Conservation (phyloP, 2,329 filamentous ascomycete species). For the Cladophialophora exuberans region DNA sequence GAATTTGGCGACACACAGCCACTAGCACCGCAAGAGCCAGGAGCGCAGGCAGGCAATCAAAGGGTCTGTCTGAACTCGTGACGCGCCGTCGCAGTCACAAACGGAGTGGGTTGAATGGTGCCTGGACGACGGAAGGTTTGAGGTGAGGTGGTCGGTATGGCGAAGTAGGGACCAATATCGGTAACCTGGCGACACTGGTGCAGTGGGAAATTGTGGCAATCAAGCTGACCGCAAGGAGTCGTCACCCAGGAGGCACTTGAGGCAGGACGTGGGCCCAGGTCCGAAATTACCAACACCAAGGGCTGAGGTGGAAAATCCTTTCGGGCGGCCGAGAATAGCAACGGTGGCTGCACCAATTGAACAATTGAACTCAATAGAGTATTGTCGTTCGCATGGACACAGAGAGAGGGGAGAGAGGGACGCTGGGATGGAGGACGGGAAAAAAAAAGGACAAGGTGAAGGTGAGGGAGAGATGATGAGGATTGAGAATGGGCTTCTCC, state of each 20-base stretch:
- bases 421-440: conserved; percentile 10
- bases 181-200: conserved; percentile 32
- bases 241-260: conserved; percentile 24
- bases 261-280: conserved; percentile 28
- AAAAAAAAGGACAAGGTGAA: conserved; percentile 5
- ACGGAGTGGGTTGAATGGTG: conserved; percentile 14
- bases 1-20: conserved; percentile 23
- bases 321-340: conserved; percentile 29
- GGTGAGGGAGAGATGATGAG: neutral
- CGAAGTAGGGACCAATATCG: conserved; percentile 28
- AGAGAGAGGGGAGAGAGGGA: conserved; percentile 6
- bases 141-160: conserved; percentile 21
- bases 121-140: conserved; percentile 23
- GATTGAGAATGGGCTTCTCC: conserved; percentile 7
- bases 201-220: conserved; percentile 35
- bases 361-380: conserved; percentile 7
- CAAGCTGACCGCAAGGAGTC: conserved; percentile 33
- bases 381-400: conserved; percentile 2
- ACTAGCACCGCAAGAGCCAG: conserved; percentile 13
- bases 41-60: conserved; percentile 8
- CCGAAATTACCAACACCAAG: conserved; percentile 31
- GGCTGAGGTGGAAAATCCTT: conserved; percentile 25
- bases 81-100: conserved; percentile 18
- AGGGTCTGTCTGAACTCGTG: conserved; percentile 21
- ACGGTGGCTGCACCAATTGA: conserved; percentile 26